Percentiles rank a stretch among this genome's conserved stretches.
These are phyloP conservation scores for Fusarium newnesense DNA, from an alignment of 2,329 filamentous ascomycete species.

Conservation along the genomic window DNA sequence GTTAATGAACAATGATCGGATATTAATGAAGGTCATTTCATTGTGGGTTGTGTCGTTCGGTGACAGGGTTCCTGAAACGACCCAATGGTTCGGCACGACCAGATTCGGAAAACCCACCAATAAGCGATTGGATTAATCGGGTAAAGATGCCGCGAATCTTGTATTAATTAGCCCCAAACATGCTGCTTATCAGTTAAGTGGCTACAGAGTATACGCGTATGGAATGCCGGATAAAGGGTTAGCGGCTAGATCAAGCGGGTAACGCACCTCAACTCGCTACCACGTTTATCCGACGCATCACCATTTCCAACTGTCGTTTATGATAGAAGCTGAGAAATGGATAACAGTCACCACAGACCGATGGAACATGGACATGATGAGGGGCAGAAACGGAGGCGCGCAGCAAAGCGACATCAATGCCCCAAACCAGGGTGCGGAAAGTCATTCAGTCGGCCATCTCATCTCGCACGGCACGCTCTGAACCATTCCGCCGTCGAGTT, in stretches of 20 bases:
- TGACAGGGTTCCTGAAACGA: not conserved
- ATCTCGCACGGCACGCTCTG: not conserved
- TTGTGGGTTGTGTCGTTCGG: rapidly evolving
- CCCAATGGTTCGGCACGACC: not conserved
- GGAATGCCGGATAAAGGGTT: not conserved
- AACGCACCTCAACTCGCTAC: not conserved
- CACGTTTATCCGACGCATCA: not conserved
- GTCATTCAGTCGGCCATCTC: not conserved
- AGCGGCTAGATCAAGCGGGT: not conserved
- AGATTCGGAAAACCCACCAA: not conserved
- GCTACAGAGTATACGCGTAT: not conserved
- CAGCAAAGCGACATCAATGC: not conserved
- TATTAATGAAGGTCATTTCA: not conserved
- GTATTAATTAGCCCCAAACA: not conserved
- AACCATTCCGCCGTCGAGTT: not conserved
- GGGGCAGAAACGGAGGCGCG: not conserved
- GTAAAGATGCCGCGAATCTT: not conserved
- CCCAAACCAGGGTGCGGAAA: not conserved
- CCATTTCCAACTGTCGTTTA: too few species aligned
- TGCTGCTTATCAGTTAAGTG: not conserved
- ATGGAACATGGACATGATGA: not conserved
- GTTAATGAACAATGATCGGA: not conserved
- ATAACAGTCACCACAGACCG: rapidly evolving
- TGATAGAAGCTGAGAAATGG: too few species aligned
- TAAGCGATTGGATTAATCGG: rapidly evolving